Evolutionary conservation across 2,329 filamentous ascomycete genomes (phyloP), one percentile per base, ranked within the genome.

Genomic region (Tolypocladium endophyticum): DNA sequence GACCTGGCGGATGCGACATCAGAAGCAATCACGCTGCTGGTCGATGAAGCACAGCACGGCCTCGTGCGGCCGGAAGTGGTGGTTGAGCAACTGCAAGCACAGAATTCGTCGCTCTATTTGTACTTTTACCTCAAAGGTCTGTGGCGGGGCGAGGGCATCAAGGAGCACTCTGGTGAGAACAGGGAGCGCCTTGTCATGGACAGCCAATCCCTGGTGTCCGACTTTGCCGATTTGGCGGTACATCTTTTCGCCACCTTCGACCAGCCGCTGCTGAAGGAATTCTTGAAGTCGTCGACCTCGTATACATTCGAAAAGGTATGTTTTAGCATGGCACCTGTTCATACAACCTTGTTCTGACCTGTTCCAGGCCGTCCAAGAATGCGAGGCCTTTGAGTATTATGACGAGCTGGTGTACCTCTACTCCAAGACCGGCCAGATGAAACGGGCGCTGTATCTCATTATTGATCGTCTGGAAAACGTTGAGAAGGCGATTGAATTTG

Each of bases 401-500:
- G 89, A 91, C 43, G 94, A 99, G 71, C 83, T 97, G n/a, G 93
- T 99, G 18, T 94, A 94, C 69, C 83, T 99, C 1, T 88, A 97
- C 67, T 95, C 92, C 61, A 97, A 97, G 72, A 97, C 92, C 0
- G 94, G 94, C 0, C 87, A 97, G 72, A 94, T 91, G 66, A 96
- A 97, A 73, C 86, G 89, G 16, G 95, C 95, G 0, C 78, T 99
- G 3, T 92, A 88, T 67, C 83, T 99, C 57, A 97, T 99, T 69
- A 95, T 97, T 63, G 91, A 96, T 67, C 87, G 91, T n/a, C 81
- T 99, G 6, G 87, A 87, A 61, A 90, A 99, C 70, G 92, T 97
- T 56, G 88, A 87, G 56, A 92, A 94, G 65, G 94, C 94, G 11
- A 99, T 99, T 65, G 83, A 88, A 1, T 99, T 99, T 68, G 92